Percentiles rank a stretch among this genome's conserved stretches.
phyloP scores from a whole-genome alignment of 2,329 filamentous ascomycete genomes.

The Alternaria triticina region DNA sequence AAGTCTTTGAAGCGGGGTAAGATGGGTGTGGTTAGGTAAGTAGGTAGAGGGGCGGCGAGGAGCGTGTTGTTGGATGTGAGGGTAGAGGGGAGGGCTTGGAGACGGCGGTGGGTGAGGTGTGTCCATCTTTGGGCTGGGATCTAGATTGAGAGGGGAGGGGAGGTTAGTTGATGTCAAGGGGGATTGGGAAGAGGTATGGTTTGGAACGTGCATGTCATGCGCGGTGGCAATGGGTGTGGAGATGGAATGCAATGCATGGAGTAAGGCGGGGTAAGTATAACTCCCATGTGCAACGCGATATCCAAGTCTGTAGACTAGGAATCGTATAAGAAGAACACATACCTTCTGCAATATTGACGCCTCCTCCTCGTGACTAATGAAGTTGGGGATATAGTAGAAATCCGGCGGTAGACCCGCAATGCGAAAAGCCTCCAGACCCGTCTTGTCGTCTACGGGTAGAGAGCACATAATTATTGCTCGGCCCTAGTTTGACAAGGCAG shows the following conservation, averaged over 20 bases:
- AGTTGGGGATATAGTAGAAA: constrained; percentile 86
- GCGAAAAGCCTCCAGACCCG: constrained; percentile 24
- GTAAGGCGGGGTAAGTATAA: background rate
- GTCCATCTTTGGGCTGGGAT: constrained; percentile 73
- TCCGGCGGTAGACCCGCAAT: constrained; percentile 65
- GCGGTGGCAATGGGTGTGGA: background rate
- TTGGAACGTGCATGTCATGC: background rate
- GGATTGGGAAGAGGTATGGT: background rate
- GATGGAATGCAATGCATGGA: background rate
- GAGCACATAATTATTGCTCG: background rate
- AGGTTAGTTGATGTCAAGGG: background rate
- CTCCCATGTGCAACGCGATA: background rate
- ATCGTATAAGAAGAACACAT: background rate
- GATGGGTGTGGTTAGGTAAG: constrained; percentile 76
- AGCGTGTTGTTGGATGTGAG: constrained; percentile 75
- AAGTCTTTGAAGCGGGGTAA: constrained; percentile 61
- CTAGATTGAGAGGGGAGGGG: constrained; percentile 38
- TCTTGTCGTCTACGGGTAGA: background rate
- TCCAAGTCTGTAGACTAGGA: fast-evolving
- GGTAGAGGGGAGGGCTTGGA: constrained; percentile 89
- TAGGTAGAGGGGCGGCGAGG: constrained; percentile 74
- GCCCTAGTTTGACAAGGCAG: fast-evolving
- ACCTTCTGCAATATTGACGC: constrained; percentile 73
- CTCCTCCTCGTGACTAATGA: constrained; percentile 81
- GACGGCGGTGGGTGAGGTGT: constrained; percentile 81